Conservation (phyloP, 2,329 filamentous ascomycete species). For the Fusarium haematococcum region DNA sequence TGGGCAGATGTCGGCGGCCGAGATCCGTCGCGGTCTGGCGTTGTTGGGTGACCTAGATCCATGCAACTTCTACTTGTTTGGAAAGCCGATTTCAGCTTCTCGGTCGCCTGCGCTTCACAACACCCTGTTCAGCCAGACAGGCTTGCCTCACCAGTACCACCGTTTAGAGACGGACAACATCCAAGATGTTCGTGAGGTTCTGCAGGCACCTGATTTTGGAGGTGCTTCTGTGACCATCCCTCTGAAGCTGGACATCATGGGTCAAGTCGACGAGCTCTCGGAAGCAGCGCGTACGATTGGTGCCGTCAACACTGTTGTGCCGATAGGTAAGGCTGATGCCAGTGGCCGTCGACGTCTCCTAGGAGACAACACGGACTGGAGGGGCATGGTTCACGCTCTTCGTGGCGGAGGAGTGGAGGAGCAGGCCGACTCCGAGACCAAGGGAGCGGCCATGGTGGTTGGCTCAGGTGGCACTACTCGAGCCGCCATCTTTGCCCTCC, state of each 20-base stretch:
- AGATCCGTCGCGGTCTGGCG: slow-evolving; percentile 84
- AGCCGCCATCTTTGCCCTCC: slow-evolving; percentile 89
- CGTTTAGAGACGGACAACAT: slow-evolving; percentile 78
- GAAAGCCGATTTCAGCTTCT: slow-evolving; percentile 83
- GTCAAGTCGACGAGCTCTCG: slow-evolving; percentile 82
- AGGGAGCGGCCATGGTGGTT: slow-evolving; percentile 83
- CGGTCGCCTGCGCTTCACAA: slow-evolving; percentile 93
- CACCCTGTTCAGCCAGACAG: slow-evolving; percentile 78
- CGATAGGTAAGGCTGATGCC: slow-evolving; percentile 54
- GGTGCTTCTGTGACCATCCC: slow-evolving; percentile 97
- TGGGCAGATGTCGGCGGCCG: slow-evolving; percentile 89
- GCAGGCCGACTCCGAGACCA: slow-evolving; percentile 57
- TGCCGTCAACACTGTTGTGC: slow-evolving; percentile 93
- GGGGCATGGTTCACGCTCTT: slow-evolving; percentile 87
- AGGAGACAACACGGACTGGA: slow-evolving; percentile 96
- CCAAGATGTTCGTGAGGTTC: slow-evolving; percentile 70
- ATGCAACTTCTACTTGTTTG: slow-evolving; percentile 88
- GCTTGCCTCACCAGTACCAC: slow-evolving; percentile 86
- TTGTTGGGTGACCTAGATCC: slow-evolving; percentile 82
- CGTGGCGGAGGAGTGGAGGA: slow-evolving; percentile 71
- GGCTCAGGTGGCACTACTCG: slow-evolving; percentile 93
- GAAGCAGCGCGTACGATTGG: slow-evolving; percentile 85
- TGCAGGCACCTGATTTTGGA: slow-evolving; percentile 82
- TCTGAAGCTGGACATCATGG: slow-evolving; percentile 89
- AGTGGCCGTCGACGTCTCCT: slow-evolving; percentile 68